Evolutionary conservation across 495 filamentous ascomycete genomes (phyloP), one percentile per base, ranked within the genome.

Genomic region (Antarctomyces pellizariae): DNA sequence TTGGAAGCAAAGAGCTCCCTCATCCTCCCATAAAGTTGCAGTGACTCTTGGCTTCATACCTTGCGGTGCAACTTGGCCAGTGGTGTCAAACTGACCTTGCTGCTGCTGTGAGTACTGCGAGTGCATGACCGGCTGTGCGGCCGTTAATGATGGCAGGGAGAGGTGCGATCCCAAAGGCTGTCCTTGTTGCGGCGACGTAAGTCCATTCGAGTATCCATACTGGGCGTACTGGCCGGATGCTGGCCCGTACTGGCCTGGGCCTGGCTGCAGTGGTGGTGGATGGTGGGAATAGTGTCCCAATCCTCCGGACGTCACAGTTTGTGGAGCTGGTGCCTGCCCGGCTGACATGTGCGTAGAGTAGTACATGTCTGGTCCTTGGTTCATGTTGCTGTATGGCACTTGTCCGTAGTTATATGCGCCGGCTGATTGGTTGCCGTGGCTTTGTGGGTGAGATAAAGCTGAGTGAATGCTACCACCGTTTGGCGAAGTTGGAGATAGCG

Each of bases 1-100:
- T 42, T 97, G 86, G 42, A 95, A 97, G 51, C 86, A 97, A 23
- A 97, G 56, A 41, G 79, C 93, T 4, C 86, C 86, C 45, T 97
- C 86, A 42, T 97, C 86, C 52, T 97, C 86, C 86, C 86, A 97
- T 25, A 97, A 46, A 3, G 89, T 97, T 8, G 89, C 86, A 2
- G 86, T 95, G 2, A 97, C 86, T 32, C 84, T 61, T n/a, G 86
- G 86, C 55, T 93, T 95, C 59, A 92, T 89, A 2, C 89, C 89
- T n/a, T 77, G 76, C 6, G 86, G 86, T 16, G 79, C 75, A 17
- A 86, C 48, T 49, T 97, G 86, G n/a, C 86, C 86, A 7, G 78
- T 86, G 0, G 68, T 64, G 45, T 97, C 86, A 43, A 76, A 83
- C n/a, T n/a, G n/a, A 2, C 65, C 60, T 41, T 68, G 67, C 32